Evolutionary conservation across 2,329 filamentous ascomycete species (phyloP).

Genomic region (Colletotrichum sp.): DNA sequence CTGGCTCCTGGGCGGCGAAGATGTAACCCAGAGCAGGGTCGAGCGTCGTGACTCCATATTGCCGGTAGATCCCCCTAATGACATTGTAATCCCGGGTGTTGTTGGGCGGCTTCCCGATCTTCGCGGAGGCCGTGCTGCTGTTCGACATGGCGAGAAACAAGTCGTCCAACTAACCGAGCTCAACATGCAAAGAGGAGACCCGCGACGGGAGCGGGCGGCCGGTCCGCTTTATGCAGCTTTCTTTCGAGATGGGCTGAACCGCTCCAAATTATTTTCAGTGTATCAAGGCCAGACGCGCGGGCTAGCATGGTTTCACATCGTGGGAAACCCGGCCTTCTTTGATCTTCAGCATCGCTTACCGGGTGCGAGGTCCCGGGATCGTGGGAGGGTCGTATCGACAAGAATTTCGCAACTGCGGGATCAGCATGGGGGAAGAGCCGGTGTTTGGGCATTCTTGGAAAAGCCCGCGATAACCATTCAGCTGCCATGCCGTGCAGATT

Average conservation of each 20-base stretch:
- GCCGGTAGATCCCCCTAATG: conserved; percentile 14
- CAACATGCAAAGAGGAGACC: not conserved
- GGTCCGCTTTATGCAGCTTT: conserved; percentile 3
- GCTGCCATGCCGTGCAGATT: not conserved
- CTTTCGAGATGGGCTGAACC: not conserved
- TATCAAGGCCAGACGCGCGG: not conserved
- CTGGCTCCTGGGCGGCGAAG: conserved; percentile 3
- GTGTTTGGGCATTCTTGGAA: not conserved
- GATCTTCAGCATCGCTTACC: not conserved
- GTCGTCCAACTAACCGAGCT: not conserved
- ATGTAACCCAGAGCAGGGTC: conserved; percentile 8
- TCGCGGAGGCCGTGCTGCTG: conserved; percentile 1
- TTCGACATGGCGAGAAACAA: conserved; percentile 8
- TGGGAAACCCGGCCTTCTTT: not conserved
- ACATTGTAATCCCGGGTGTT: conserved; percentile 15
- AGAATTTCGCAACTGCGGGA: not conserved
- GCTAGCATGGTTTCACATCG: not conserved
- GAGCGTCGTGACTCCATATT: conserved; percentile 11
- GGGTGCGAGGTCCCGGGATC: not conserved
- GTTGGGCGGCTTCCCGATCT: conserved; percentile 12
- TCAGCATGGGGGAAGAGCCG: not conserved
- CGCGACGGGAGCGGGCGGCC: not conserved
- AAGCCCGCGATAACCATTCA: not conserved
- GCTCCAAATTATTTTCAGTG: not conserved
- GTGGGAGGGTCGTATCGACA: not conserved